Evolutionary conservation across 2,329 filamentous ascomycete genomes (phyloP).

Genomic region (Aspergillus awamori): DNA sequence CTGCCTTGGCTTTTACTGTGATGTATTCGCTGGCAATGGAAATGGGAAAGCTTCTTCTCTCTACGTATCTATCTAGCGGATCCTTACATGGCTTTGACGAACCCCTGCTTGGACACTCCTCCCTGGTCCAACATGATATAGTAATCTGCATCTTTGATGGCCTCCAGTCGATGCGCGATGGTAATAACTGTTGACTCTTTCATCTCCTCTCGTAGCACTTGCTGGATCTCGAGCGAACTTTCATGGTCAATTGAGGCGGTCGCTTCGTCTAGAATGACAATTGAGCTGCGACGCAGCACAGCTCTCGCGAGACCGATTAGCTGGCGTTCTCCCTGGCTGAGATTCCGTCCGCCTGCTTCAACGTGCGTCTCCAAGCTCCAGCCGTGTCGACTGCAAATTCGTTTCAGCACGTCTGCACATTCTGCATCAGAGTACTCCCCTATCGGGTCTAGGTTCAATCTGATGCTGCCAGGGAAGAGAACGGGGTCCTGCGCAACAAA

Average conservation of each 20-base stretch:
- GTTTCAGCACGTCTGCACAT: constrained; percentile 56
- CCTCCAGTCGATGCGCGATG: constrained; percentile 66
- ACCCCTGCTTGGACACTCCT: constrained; percentile 40
- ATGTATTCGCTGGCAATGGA: not conserved
- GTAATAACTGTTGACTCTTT: constrained; percentile 60
- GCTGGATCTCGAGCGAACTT: constrained; percentile 54
- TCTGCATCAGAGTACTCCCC: constrained; percentile 59
- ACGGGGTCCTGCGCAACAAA: constrained; percentile 70
- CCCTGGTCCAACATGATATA: constrained; percentile 59
- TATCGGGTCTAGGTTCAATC: constrained; percentile 65
- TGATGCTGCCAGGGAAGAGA: constrained; percentile 64
- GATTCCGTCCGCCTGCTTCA: constrained; percentile 63
- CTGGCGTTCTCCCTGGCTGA: constrained; percentile 67
- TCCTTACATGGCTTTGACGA: constrained; percentile 28
- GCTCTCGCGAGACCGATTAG: constrained; percentile 67
- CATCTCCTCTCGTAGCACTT: constrained; percentile 41
- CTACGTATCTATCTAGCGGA: not conserved
- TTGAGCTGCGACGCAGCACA: constrained; percentile 61
- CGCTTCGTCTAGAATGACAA: constrained; percentile 68
- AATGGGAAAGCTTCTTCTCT: not conserved
- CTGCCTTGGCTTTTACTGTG: not conserved
- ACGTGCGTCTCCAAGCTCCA: constrained; percentile 61
- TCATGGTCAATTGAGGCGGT: constrained; percentile 67
- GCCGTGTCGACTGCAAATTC: constrained; percentile 58
- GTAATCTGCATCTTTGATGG: constrained; percentile 61